Evolutionary conservation across 768 basidiomycete genomes (phyloP).

Genomic region (Trametopsis cervina): DNA sequence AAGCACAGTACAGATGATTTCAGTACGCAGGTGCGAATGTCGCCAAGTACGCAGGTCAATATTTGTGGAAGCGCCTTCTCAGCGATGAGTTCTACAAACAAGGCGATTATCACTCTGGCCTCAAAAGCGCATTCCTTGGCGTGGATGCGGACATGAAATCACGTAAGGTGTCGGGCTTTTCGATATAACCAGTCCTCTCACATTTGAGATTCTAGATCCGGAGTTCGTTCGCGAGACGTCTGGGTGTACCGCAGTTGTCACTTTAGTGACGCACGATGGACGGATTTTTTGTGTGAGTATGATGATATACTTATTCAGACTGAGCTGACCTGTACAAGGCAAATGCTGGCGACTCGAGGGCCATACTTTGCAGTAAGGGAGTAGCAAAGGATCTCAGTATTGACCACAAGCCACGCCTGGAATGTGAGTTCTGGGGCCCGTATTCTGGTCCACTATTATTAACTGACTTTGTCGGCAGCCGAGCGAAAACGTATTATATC

Average conservation of each 20-base stretch:
- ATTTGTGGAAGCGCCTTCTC: constrained; percentile 73
- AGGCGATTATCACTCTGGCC: constrained; percentile 63
- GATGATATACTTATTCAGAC: background rate
- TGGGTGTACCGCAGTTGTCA: constrained; percentile 93
- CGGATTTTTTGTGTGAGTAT: constrained; percentile 73
- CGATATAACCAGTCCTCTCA: constrained; percentile 11
- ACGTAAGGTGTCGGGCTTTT: too few species aligned
- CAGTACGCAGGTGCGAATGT: constrained; percentile 59
- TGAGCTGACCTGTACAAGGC: constrained; percentile 47
- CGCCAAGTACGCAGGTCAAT: constrained; percentile 80
- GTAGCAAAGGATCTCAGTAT: constrained; percentile 83
- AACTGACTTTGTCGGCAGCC: constrained; percentile 33
- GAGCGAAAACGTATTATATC: constrained; percentile 82
- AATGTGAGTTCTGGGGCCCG: constrained; percentile 47
- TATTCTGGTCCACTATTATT: constrained; percentile 7
- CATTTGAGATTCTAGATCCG: constrained; percentile 51
- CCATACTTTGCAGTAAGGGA: constrained; percentile 80
- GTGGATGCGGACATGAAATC: constrained; percentile 92
- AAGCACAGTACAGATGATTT: constrained; percentile 9
- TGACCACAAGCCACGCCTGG: constrained; percentile 93
- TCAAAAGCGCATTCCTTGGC: constrained; percentile 87
- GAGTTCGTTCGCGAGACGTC: constrained; percentile 87
- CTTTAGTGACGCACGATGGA: constrained; percentile 68
- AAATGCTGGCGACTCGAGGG: constrained; percentile 95
- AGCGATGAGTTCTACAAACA: constrained; percentile 66